These are phyloP conservation scores for Blastobotrys illinoisensis DNA, from an alignment of 1,139 yeast species.

Conservation along the genomic window DNA sequence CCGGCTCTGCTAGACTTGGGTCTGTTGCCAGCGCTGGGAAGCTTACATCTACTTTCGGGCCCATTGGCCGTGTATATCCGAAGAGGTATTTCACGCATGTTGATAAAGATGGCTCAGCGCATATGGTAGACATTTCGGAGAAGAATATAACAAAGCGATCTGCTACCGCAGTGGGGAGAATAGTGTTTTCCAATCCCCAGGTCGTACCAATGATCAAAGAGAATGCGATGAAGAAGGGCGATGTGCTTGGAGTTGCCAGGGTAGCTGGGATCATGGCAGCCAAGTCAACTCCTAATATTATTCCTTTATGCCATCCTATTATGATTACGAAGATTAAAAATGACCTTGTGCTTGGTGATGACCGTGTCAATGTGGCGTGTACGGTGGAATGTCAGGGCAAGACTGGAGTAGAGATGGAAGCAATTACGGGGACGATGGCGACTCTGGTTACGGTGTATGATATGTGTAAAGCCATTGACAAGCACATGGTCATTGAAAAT, in stretches of 20 bases:
- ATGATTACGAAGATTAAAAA: slow-evolving; percentile 38
- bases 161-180: slow-evolving; percentile 41
- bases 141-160: slow-evolving; percentile 37
- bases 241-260: slow-evolving; percentile 43
- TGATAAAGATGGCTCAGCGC: slow-evolving; percentile 40
- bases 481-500: slow-evolving; percentile 37
- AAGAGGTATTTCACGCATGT: slow-evolving; percentile 37
- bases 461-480: slow-evolving; percentile 53
- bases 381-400: slow-evolving; percentile 42
- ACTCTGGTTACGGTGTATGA: slow-evolving; percentile 45
- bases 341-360: slow-evolving; percentile 23
- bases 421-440: slow-evolving; percentile 40
- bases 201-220: slow-evolving; percentile 32
- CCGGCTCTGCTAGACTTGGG: background rate
- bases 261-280: slow-evolving; percentile 48
- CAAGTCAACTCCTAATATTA: slow-evolving; percentile 40
- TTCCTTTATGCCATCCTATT: slow-evolving; percentile 48
- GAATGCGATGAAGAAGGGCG: slow-evolving; percentile 44
- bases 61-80: background rate
- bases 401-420: slow-evolving; percentile 55
- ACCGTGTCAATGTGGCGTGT: slow-evolving; percentile 30
- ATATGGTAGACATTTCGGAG: slow-evolving; percentile 43
- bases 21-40: background rate
- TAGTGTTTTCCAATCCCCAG: slow-evolving; percentile 33
- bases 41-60: too few relatives aligned